Base-by-base conservation (phyloP, 768 basidiomycete species). In the Dioszegia crocea region DNA sequence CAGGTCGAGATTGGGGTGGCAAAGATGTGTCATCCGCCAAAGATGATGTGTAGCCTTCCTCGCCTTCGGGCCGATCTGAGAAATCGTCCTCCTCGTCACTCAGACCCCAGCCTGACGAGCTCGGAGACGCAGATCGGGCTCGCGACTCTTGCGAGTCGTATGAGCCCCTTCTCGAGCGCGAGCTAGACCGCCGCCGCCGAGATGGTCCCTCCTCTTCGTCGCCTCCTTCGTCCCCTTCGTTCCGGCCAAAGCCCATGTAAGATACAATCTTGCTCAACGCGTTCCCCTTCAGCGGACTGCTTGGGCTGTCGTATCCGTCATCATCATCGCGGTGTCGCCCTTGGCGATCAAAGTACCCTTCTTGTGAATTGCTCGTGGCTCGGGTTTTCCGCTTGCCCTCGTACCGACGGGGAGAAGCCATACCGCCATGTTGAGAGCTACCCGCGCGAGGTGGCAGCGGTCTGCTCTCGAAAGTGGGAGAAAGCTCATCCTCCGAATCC, bases 81-180 rank as follows among this genome's bases (percentile, higher is more conserved):
- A 59, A 49, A 27, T 73, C 67, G 16, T 70, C 72, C 12, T 62
- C 65, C 27, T 73, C 74, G 21, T 76, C 71, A 27, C 54, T 53
- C 40, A 76, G 73, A 19, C 77, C 76, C 75, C 76, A 77, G 33
- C 64, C 76, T n/a, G 70, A 71, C 10, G 70, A 67, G n/a, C 58
- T 63, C 1, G 53, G 47, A 17, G 69, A 67, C 17, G 55, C 59
- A 3, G 62, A 63, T n/a, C 58, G 12, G 9, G 60, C 27, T 9
- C 36, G 43, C 9, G 68, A 68, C 0, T 62, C 54, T 3, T 61
- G 54, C 3, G 63, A 73, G 44, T 57, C 57, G 23, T 52, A 63
- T 0, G 73, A 76, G 2, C 62, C 33, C 14, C 33, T 60, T 29
- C 65, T 55, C 14, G 66, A 65, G 23, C 67, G 44, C 27, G 71